Evolutionary conservation across 768 basidiomycete species (phyloP), one percentile per base, ranked within the genome.

Genomic region (Trametes gibbosa): DNA sequence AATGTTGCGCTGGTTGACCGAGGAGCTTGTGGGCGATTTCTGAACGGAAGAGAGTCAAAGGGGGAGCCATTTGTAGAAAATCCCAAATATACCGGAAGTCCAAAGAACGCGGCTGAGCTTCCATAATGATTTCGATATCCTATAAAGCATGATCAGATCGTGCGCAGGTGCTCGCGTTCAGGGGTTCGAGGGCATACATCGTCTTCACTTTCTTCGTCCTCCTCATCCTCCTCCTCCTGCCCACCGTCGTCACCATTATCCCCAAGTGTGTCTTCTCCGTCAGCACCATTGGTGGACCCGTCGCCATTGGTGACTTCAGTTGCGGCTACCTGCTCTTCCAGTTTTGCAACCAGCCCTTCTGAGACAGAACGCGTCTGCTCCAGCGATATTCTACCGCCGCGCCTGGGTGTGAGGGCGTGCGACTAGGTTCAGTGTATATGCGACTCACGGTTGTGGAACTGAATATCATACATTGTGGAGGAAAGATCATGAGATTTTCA

Each of bases 51-150:
- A 14, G 6, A 16, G 19, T 53, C 39, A 40, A 53, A 23, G 6
- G n/a, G 23, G 56, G 2, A 47, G 37, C 12, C 52, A 54, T 45
- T 58, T 59, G 29, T 24, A 40, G 35, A 34, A 16, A 5, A 2
- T 35, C 50, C 19, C 7, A 21, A 37, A 63, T 76, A 53, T 69
- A 87, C 87, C 90, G 81, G 67, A 92, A 84, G 74, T 93, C 90
- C 19, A 90, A 74, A 5, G 86, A 88, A 55, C 85, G 86, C 17
- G 84, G 72, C 9, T 85, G 77, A 2, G 85, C 85, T 66, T 96
- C 92, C 84, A 92, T 87, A 54, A 96, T 93, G 64, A 96, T 90
- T 76, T 96, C 94, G 62, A 96, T 80, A 70, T 96, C 87, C 88
- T 92, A 64, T 13, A 45, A 35, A 12, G 25, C 23, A 37, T 37